These are phyloP conservation scores for Afroboletus lepidellus DNA, from an alignment of 1,284 basidiomycete species.

Conservation along the genomic window DNA sequence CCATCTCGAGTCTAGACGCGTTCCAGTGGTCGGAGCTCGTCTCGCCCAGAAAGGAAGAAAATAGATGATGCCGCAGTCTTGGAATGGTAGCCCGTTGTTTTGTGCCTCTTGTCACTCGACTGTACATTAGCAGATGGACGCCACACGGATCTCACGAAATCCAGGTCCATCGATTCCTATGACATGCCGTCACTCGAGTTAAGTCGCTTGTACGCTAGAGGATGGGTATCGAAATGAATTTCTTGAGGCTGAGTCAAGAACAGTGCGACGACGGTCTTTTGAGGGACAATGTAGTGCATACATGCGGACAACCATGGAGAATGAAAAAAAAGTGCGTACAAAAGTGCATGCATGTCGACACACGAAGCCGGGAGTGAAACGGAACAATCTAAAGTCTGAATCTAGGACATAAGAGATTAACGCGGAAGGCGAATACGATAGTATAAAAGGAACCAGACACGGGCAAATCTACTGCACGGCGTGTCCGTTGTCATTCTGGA, in stretches of 20 bases:
- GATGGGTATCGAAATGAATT: not conserved
- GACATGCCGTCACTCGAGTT: constrained; percentile 1
- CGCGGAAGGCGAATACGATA: constrained; percentile 16
- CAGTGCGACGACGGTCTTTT: constrained; percentile 1
- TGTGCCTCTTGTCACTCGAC: constrained; percentile 42
- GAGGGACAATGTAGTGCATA: constrained; percentile 16
- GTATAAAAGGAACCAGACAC: not conserved
- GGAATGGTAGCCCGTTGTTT: not conserved
- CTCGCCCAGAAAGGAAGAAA: constrained; percentile 31
- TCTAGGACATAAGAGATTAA: constrained; percentile 29
- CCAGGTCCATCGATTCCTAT: constrained; percentile 1
- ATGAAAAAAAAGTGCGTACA: constrained; percentile 18
- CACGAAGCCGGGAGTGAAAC: constrained; percentile 10
- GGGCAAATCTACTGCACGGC: constrained; percentile 8
- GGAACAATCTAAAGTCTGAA: constrained; percentile 27
- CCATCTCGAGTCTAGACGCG: constrained; percentile 32
- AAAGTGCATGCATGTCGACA: constrained; percentile 19
- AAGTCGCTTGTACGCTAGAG: constrained; percentile 8
- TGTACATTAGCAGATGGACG: constrained; percentile 9
- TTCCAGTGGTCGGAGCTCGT: constrained; percentile 36
- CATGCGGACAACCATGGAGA: constrained; percentile 13
- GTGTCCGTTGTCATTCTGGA: constrained; percentile 14
- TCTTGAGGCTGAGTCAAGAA: not conserved
- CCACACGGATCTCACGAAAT: not conserved
- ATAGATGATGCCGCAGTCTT: constrained; percentile 11